Evolutionary conservation across 2,329 filamentous ascomycete species (phyloP).

Genomic region (Colletotrichum lupini): DNA sequence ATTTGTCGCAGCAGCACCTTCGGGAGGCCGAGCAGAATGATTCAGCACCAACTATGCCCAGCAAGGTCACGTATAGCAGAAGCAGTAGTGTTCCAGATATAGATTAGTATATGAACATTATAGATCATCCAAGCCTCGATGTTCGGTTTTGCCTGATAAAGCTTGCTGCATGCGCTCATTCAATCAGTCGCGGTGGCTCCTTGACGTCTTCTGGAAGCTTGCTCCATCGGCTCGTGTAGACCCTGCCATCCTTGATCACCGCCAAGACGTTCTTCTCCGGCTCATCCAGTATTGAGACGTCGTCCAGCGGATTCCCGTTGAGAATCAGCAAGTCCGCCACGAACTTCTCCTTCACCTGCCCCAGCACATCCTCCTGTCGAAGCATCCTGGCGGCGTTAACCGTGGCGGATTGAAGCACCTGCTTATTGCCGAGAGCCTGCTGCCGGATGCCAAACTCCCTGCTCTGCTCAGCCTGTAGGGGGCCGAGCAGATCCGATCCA

Average conservation of each 20-base stretch:
- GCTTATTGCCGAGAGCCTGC: slow-evolving; percentile 37
- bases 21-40: neutral
- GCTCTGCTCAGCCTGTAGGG: slow-evolving; percentile 44
- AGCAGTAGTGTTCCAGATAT: neutral
- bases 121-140: neutral
- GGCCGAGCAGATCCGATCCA: slow-evolving; percentile 54
- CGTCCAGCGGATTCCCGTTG: slow-evolving; percentile 64
- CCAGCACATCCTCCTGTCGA: slow-evolving; percentile 56
- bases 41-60: neutral
- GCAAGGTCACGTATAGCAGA: neutral
- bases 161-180: neutral
- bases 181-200: slow-evolving; percentile 15
- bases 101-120: neutral
- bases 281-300: slow-evolving; percentile 61
- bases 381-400: slow-evolving; percentile 63
- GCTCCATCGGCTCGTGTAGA: slow-evolving; percentile 45
- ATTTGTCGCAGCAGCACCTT: neutral
- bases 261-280: slow-evolving; percentile 59
- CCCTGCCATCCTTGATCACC: slow-evolving; percentile 65
- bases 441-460: slow-evolving; percentile 46
- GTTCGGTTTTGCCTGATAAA: too few relatives aligned
- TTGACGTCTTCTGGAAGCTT: slow-evolving; percentile 38
- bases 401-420: slow-evolving; percentile 45
- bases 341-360: slow-evolving; percentile 61
- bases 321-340: slow-evolving; percentile 65